phyloP scores from a whole-genome alignment of 176 grass and related monocot species.

The Carex myosuroides region DNA sequence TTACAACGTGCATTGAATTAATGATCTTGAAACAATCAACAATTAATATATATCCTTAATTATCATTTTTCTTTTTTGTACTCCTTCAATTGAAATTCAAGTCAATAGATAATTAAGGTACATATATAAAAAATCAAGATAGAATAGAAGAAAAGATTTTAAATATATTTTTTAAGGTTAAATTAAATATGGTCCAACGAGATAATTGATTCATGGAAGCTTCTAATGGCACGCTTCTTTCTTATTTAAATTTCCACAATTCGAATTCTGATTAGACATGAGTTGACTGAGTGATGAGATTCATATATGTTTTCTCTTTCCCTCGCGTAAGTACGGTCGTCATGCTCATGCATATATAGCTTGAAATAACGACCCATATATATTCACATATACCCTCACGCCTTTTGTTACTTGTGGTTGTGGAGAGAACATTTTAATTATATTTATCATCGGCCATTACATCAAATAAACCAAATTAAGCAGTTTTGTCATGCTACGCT shows the following conservation, averaged over 20 bases:
- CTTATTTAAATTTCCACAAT: neutral
- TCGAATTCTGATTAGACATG: neutral
- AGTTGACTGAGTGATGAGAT: neutral
- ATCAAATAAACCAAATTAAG: neutral
- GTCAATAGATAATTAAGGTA: too few relatives aligned
- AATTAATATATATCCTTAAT: too few relatives aligned
- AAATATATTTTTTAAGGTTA: neutral
- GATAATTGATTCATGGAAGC: neutral
- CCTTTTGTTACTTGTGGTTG: neutral
- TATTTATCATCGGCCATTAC: neutral
- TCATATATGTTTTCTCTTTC: neutral
- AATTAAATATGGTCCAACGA: neutral
- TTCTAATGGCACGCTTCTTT: neutral
- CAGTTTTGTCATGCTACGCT: too few relatives aligned
- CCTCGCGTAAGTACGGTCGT: neutral
- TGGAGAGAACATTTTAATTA: neutral
- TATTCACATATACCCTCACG: neutral
- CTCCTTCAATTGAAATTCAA: too few relatives aligned
- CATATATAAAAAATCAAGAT: too few relatives aligned
- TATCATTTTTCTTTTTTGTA: too few relatives aligned
- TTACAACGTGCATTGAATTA: too few relatives aligned
- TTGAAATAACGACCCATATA: neutral
- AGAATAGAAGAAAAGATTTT: neutral
- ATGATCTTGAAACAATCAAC: too few relatives aligned
- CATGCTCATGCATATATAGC: neutral